Evolutionary conservation across 192 early-diverging fungal species (phyloP).

Genomic region (Coemansia sp.): DNA sequence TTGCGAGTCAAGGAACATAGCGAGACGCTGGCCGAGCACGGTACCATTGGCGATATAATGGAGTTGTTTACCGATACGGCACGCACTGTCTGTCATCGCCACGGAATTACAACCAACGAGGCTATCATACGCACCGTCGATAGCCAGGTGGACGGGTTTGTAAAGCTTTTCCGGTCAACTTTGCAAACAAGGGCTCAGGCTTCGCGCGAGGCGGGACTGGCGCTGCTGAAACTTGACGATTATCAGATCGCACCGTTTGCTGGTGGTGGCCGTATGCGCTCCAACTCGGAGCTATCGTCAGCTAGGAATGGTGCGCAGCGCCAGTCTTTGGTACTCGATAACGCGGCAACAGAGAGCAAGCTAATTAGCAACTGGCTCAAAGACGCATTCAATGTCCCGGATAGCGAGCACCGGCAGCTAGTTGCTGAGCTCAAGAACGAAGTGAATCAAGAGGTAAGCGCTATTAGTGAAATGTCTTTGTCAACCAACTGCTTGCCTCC

Average conservation of each 20-base stretch:
- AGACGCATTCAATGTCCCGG: slow-evolving; percentile 38
- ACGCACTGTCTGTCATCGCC: slow-evolving; percentile 24
- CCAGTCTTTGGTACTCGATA: not conserved
- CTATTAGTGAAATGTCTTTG: not conserved
- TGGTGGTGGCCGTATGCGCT: slow-evolving; percentile 10
- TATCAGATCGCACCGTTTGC: slow-evolving; percentile 19
- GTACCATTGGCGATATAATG: slow-evolving; percentile 47
- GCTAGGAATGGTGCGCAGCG: slow-evolving; percentile 4
- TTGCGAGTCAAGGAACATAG: slow-evolving; percentile 33
- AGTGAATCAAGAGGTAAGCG: slow-evolving; percentile 49
- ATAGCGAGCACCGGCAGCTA: slow-evolving; percentile 34
- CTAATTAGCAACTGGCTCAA: slow-evolving; percentile 39
- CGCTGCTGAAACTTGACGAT: slow-evolving; percentile 54
- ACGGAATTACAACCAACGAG: slow-evolving; percentile 32
- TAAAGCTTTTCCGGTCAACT: slow-evolving; percentile 45
- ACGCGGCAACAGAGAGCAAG: not conserved
- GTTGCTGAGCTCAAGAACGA: slow-evolving; percentile 39
- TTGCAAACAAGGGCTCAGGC: slow-evolving; percentile 54
- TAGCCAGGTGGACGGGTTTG: slow-evolving; percentile 44
- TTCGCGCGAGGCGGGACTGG: slow-evolving; percentile 54
- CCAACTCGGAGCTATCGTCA: slow-evolving; percentile 23
- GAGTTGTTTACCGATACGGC: slow-evolving; percentile 38
- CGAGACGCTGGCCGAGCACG: slow-evolving; percentile 35
- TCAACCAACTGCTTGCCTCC: not conserved
- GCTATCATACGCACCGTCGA: slow-evolving; percentile 44